phyloP scores from a whole-genome alignment of 1,284 basidiomycete genomes.

The Ceratobasidium sp. region DNA sequence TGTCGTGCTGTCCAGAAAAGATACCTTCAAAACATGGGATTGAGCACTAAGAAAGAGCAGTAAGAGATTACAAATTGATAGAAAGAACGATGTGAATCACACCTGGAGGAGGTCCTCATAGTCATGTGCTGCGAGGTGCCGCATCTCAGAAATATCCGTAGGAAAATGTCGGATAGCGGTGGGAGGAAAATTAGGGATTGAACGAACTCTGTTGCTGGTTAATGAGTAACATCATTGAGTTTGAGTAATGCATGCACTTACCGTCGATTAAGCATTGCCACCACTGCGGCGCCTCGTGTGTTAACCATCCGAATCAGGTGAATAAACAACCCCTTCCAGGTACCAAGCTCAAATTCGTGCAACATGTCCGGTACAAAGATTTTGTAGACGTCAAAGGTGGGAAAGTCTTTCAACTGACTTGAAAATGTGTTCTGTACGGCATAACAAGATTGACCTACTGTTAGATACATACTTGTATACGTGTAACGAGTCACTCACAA shows the following conservation, averaged over 20 bases:
- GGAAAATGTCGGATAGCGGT: constrained; percentile 27
- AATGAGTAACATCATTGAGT: background rate
- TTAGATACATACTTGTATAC: too few species aligned
- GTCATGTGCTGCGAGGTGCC: constrained; percentile 35
- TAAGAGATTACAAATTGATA: background rate
- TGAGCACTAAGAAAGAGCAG: constrained; percentile 49
- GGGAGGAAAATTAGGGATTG: constrained; percentile 19
- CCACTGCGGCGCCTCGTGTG: constrained; percentile 20
- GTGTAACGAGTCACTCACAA: background rate
- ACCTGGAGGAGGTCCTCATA: constrained; percentile 55
- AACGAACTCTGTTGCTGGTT: constrained; percentile 14
- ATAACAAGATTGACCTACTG: background rate
- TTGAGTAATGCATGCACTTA: constrained; percentile 6
- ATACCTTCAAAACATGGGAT: constrained; percentile 56
- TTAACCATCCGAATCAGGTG: constrained; percentile 53
- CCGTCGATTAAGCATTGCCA: constrained; percentile 20
- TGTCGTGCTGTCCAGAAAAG: constrained; percentile 51
- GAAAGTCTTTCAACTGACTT: background rate
- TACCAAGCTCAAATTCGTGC: constrained; percentile 54
- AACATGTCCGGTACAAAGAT: constrained; percentile 52
- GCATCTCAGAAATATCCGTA: constrained; percentile 33
- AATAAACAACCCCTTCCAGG: constrained; percentile 52
- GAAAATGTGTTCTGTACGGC: constrained; percentile 52
- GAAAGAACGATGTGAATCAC: background rate
- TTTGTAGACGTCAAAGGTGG: constrained; percentile 23